Conservation (phyloP, 2,329 filamentous ascomycete genomes). For the Knoxdaviesia proteae region DNA sequence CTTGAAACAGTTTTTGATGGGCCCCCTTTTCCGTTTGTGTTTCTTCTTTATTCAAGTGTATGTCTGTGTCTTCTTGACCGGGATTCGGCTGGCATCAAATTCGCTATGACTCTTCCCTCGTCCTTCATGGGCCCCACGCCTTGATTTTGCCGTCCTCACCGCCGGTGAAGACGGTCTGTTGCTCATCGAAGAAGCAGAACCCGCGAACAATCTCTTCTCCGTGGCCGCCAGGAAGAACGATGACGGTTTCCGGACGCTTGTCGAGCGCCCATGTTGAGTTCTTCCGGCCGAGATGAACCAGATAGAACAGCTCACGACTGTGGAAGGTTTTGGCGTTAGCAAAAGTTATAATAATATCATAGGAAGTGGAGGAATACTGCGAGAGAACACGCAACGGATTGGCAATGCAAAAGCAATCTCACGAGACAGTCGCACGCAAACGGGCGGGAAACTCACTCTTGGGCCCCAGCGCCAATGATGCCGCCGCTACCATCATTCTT, state of each 20-base stretch:
- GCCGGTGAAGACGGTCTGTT: constrained; percentile 34
- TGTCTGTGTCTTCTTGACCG: neutral
- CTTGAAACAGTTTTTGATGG: constrained; percentile 6
- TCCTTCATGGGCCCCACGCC: constrained; percentile 24
- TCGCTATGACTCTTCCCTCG: constrained; percentile 1
- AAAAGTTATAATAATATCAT: neutral
- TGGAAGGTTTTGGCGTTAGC: neutral
- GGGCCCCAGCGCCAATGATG: constrained; percentile 42
- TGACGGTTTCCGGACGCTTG: constrained; percentile 24
- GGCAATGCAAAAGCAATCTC: neutral
- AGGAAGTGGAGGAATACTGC: neutral
- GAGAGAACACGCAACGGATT: neutral
- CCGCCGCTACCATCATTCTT: constrained; percentile 37
- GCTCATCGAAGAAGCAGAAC: constrained; percentile 42
- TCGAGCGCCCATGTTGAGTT: constrained; percentile 28
- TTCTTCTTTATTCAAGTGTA: neutral
- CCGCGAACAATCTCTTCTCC: constrained; percentile 41
- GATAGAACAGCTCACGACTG: constrained; percentile 35
- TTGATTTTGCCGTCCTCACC: constrained; percentile 38
- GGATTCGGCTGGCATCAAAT: neutral
- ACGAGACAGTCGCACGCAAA: too few species aligned
- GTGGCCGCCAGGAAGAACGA: constrained; percentile 41
- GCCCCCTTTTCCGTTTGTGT: neutral
- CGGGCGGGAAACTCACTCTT: constrained; percentile 30
- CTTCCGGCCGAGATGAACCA: constrained; percentile 36